phyloP scores from a whole-genome alignment of 352 stramenopile species.

The Paralagenidium karlingii region DNA sequence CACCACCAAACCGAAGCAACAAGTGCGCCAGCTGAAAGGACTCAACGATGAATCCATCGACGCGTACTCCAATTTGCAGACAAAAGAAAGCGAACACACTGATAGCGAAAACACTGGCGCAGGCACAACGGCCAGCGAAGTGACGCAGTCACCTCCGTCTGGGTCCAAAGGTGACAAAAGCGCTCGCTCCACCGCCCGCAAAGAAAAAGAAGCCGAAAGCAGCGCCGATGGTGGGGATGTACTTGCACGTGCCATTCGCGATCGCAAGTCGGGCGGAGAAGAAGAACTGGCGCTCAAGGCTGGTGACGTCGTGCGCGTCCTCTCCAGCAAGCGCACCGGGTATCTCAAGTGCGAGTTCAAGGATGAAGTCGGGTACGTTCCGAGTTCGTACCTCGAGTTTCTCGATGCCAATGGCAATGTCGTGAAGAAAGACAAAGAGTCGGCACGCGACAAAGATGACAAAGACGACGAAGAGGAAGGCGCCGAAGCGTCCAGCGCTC shows the following conservation, averaged over 20 bases:
- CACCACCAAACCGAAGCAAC: constrained; percentile 72
- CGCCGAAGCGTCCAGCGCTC: background rate
- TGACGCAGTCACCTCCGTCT: constrained; percentile 8
- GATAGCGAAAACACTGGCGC: constrained; percentile 22
- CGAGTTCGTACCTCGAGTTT: constrained; percentile 77
- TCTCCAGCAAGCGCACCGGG: constrained; percentile 65
- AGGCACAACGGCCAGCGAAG: constrained; percentile 31
- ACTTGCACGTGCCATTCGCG: constrained; percentile 45
- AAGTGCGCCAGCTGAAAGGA: constrained; percentile 62
- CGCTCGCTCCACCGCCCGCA: constrained; percentile 4
- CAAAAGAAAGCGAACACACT: too few species aligned
- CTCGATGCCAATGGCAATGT: constrained; percentile 18
- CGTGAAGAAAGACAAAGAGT: constrained; percentile 15
- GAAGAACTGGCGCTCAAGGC: constrained; percentile 52
- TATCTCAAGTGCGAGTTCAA: constrained; percentile 75
- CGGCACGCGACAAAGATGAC: constrained; percentile 54
- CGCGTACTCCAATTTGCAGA: constrained; percentile 28
- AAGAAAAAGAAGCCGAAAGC: constrained; percentile 7
- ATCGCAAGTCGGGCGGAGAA: constrained; percentile 62
- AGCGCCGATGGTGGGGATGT: constrained; percentile 11
- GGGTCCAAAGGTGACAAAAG: constrained; percentile 8
- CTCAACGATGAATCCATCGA: constrained; percentile 82
- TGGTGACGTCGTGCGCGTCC: constrained; percentile 56
- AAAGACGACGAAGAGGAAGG: constrained; percentile 20
- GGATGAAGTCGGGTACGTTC: constrained; percentile 60